Conservation (phyloP, 192 early-diverging fungal genomes). For the Pilobolus umbonatus region DNA sequence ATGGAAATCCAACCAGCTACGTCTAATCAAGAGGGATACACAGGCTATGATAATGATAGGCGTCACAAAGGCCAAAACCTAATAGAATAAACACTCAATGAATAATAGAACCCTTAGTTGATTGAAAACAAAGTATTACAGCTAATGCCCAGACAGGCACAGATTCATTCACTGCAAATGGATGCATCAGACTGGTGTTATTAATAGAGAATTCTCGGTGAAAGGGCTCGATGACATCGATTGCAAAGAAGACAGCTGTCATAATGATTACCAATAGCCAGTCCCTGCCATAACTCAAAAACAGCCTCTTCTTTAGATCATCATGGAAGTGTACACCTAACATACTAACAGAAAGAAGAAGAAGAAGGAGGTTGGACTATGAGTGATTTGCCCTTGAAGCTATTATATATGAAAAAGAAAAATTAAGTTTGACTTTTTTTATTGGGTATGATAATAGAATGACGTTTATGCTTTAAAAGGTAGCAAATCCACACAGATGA, state of each 20-base stretch:
- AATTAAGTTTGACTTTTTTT: too few species aligned
- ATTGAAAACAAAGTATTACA: constrained; percentile 9
- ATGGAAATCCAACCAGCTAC: constrained; percentile 39
- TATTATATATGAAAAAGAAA: too few species aligned
- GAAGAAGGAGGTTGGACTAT: too few species aligned
- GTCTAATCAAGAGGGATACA: constrained; percentile 19
- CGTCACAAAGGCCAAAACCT: constrained; percentile 33
- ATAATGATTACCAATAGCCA: constrained; percentile 51
- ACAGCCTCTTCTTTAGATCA: constrained; percentile 8
- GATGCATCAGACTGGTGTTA: constrained; percentile 64
- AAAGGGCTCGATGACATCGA: constrained; percentile 59
- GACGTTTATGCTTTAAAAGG: too few species aligned
- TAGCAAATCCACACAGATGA: too few species aligned
- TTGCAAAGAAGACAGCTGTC: constrained; percentile 47
- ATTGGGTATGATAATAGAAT: too few species aligned
- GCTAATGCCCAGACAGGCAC: constrained; percentile 40
- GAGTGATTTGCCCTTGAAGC: too few species aligned
- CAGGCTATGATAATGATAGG: constrained; percentile 31
- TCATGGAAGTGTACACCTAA: too few species aligned
- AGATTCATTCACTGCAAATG: constrained; percentile 38
- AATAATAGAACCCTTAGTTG: not conserved
- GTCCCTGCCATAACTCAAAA: constrained; percentile 32
- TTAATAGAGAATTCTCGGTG: constrained; percentile 69
- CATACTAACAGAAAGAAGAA: too few species aligned
- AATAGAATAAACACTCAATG: not conserved